A percentile compares a stretch with the other conserved stretches of the same genome.
Conservation (phyloP, 352 stramenopile species). For the Phytophthora cactorum region DNA sequence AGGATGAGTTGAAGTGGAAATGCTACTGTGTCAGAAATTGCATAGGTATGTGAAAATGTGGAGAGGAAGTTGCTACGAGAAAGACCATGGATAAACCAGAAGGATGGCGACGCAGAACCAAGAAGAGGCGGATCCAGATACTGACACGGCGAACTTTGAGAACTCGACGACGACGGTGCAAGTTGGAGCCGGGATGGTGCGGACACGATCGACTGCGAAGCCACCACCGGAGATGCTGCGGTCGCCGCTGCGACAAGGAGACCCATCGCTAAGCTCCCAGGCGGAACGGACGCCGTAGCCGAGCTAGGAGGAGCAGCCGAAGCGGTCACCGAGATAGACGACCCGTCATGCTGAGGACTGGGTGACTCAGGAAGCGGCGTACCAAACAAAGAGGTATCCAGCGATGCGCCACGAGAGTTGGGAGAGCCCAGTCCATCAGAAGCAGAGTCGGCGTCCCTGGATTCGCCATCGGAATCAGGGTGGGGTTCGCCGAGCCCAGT, state of each 20-base stretch:
- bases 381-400: not conserved
- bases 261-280: too few species aligned
- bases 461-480: not conserved
- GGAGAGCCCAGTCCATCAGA: not conserved
- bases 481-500: not conserved
- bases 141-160: too few species aligned
- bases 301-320: not conserved
- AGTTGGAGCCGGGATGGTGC: too few species aligned
- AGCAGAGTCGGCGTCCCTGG: not conserved
- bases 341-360: not conserved
- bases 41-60: not conserved
- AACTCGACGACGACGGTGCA: too few species aligned
- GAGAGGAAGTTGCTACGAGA: too few species aligned
- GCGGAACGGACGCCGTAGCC: not conserved
- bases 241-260: too few species aligned
- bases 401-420: not conserved
- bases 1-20: not conserved
- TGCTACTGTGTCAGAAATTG: not conserved
- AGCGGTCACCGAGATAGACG: too few species aligned
- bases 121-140: too few species aligned
- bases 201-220: too few species aligned
- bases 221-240: too few species aligned
- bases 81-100: too few species aligned
- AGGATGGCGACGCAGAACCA: too few species aligned
- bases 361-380: not conserved